Percentiles rank a stretch among this genome's conserved stretches.
Conservation (phyloP, 768 basidiomycete species). For the Tulasnella calospora region DNA sequence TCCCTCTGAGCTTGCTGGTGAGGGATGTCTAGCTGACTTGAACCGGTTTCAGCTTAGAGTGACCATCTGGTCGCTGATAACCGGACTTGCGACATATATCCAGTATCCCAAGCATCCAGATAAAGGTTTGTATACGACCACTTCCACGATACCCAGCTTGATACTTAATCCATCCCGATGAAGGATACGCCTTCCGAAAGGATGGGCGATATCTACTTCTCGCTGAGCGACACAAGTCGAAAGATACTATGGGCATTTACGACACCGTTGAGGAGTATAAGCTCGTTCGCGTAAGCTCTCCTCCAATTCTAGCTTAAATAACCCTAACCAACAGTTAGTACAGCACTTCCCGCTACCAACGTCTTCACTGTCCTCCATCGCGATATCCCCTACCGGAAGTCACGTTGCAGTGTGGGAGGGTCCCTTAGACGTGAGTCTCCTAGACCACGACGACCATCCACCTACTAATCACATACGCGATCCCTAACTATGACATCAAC, state of each 20-base stretch:
- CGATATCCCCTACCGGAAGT: slow-evolving; percentile 71
- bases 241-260: slow-evolving; percentile 81
- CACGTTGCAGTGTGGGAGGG: slow-evolving; percentile 80
- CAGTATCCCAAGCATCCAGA: slow-evolving; percentile 81
- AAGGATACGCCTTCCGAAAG: slow-evolving; percentile 71
- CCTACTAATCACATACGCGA: background rate
- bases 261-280: slow-evolving; percentile 66
- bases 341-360: slow-evolving; percentile 86
- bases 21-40: background rate
- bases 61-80: slow-evolving; percentile 77
- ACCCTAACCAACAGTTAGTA: background rate
- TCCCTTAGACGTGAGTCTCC: slow-evolving; percentile 59
- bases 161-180: slow-evolving; percentile 21
- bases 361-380: slow-evolving; percentile 59
- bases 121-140: slow-evolving; percentile 48
- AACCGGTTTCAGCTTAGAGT: slow-evolving; percentile 59
- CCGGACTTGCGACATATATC: slow-evolving; percentile 71
- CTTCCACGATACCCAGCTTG: background rate
- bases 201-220: slow-evolving; percentile 82
- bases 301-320: background rate
- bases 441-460: slow-evolving; percentile 1
- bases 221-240: slow-evolving; percentile 85
- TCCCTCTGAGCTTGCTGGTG: background rate
- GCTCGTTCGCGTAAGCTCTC: slow-evolving; percentile 57
- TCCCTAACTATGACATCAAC: background rate